Evolutionary conservation across 1,139 yeast genomes (phyloP).

Genomic region (Blastobotrys persicus): DNA sequence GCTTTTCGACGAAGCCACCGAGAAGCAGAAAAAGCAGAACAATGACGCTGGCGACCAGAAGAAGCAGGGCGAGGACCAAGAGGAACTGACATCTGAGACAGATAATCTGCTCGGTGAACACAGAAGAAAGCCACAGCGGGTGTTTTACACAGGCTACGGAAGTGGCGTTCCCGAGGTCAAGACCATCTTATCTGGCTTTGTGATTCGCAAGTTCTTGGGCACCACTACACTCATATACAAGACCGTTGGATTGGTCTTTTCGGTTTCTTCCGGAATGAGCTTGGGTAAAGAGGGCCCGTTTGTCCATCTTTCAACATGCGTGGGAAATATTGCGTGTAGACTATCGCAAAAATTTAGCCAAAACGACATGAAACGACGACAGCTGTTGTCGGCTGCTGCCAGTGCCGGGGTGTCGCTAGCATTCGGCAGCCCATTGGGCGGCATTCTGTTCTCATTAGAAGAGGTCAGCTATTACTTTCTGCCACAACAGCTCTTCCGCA

Average conservation of each 20-base stretch:
- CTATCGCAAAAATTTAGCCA: constrained; percentile 49
- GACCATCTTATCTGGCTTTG: constrained; percentile 35
- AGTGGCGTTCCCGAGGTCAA: constrained; percentile 66
- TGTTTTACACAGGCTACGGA: constrained; percentile 56
- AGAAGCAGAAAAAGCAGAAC: neutral
- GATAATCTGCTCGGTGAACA: neutral
- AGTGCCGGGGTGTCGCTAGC: constrained; percentile 71
- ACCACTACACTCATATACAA: constrained; percentile 53
- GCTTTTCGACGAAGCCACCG: constrained; percentile 13
- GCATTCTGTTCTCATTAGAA: constrained; percentile 62
- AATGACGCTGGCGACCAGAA: constrained; percentile 1
- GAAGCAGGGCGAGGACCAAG: constrained; percentile 9
- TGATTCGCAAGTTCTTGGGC: constrained; percentile 51
- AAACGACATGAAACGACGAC: constrained; percentile 56
- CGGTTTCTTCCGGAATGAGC: constrained; percentile 64
- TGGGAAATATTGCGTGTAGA: constrained; percentile 58
- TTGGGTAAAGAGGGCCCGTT: constrained; percentile 74
- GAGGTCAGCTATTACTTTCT: constrained; percentile 62
- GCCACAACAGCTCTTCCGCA: constrained; percentile 56
- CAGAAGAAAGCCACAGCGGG: constrained; percentile 21
- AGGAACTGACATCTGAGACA: constrained; percentile 4
- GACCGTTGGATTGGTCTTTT: constrained; percentile 51
- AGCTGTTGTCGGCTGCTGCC: constrained; percentile 61
- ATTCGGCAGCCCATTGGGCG: constrained; percentile 69
- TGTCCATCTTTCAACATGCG: constrained; percentile 67